A percentile compares a stretch with the other conserved stretches of the same genome.
Evolutionary conservation across 1,284 basidiomycete genomes (phyloP).

Genomic region (Trichosporon sp.): DNA sequence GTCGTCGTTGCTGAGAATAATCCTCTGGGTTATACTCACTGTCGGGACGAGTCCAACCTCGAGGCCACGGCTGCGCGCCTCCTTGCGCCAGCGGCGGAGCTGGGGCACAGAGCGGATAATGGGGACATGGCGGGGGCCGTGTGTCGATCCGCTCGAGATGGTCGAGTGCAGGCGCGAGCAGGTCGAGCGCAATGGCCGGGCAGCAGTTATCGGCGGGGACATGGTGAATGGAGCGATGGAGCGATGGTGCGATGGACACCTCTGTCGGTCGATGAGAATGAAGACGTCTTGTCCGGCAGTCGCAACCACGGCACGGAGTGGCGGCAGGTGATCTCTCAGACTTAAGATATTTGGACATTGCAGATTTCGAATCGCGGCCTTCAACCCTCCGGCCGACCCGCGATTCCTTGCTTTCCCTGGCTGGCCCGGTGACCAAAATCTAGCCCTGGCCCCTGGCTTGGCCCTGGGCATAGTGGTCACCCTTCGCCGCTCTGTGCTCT

Average conservation of each 20-base stretch:
- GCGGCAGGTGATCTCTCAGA: neutral
- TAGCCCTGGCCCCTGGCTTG: neutral
- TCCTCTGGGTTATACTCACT: no score
- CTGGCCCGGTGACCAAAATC: neutral
- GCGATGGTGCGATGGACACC: neutral
- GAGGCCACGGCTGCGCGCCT: constrained; percentile 57
- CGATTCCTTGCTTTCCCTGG: neutral
- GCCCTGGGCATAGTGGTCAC: no score
- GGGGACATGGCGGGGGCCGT: constrained; percentile 52
- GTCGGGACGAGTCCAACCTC: constrained; percentile 90
- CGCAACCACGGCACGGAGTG: neutral
- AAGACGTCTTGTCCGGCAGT: no score
- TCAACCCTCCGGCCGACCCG: neutral
- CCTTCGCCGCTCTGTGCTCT: no score
- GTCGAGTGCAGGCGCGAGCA: constrained; percentile 1
- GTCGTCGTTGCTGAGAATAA: no score
- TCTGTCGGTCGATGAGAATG: neutral
- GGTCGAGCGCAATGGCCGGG: neutral
- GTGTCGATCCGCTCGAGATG: neutral
- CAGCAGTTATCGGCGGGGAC: neutral
- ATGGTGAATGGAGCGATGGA: neutral
- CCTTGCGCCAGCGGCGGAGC: constrained; percentile 70
- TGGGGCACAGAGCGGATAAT: constrained; percentile 66
- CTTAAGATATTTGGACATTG: constrained; percentile 1
- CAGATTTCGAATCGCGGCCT: constrained; percentile 1